A percentile compares a stretch with the other conserved stretches of the same genome.
Conservation (phyloP, 306 rosid genomes). For the Neltuma alba region DNA sequence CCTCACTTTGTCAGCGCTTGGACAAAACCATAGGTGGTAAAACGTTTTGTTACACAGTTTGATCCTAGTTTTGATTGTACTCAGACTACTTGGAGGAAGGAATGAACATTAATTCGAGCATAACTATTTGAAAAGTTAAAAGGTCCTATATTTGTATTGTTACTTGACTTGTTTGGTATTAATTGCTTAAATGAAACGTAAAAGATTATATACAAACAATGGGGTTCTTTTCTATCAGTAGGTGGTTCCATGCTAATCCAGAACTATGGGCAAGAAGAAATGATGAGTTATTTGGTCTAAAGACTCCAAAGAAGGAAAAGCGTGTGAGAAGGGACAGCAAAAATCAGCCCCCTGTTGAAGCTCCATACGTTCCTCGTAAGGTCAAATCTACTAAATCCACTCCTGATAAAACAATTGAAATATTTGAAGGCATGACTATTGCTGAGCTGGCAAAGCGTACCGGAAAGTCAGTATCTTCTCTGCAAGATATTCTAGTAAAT, state of each 20-base stretch:
- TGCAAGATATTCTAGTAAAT: constrained; percentile 70
- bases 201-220: constrained; percentile 16
- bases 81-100: constrained; percentile 24
- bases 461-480: constrained; percentile 59
- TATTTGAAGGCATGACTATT: constrained; percentile 90
- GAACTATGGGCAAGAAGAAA: constrained; percentile 55
- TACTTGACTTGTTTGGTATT: background rate
- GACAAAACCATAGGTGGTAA: background rate
- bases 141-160: constrained; percentile 9
- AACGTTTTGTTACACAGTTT: background rate
- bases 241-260: constrained; percentile 73
- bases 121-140: background rate
- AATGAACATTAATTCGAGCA: constrained; percentile 9
- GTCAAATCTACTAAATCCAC: constrained; percentile 50
- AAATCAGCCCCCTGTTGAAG: constrained; percentile 74
- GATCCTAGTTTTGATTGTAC: constrained; percentile 4
- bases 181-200: constrained; percentile 5
- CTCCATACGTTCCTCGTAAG: constrained; percentile 71
- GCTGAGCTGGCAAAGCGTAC: constrained; percentile 83
- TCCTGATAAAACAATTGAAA: constrained; percentile 71
- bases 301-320: constrained; percentile 67
- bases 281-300: constrained; percentile 53
- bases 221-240: constrained; percentile 36
- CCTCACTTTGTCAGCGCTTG: background rate
- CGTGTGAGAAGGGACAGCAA: constrained; percentile 54